Evolutionary conservation across 1,284 basidiomycete species (phyloP), one percentile per base, ranked within the genome.

Genomic region (Leccinum subspadiceum): DNA sequence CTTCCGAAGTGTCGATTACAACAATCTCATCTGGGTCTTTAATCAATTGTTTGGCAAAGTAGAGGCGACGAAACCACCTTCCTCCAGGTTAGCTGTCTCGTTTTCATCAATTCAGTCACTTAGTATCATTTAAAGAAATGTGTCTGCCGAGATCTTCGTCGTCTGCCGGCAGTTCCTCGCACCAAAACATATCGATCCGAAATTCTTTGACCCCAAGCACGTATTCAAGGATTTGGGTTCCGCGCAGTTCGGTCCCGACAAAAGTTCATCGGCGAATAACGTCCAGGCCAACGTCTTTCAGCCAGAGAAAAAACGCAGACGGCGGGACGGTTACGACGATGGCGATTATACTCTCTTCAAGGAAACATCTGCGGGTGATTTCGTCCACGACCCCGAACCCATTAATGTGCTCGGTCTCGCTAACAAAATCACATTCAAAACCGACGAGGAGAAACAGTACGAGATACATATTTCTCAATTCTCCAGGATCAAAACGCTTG

Each of bases 141-240:
- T 99, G 53, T 99, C 97, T 52, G 97, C 97, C 7, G 97, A 99
- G 77, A 99, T 99, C 73, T 99, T 99, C 81, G 97, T 99, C 68
- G 94, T 98, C 57, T 99, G 97, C 77, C 90, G 90, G 65, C 93
- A 94, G 61, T 99, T 94, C 79, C 85, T 95, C 65, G 94, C 95
- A 4, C 97, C 97, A 4, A 94, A 94, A 73, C 85, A 92, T 70
- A 96, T 99, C 69, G 97, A 99, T 72, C 95, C 97, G 46, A 97
- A 96, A 77, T 98, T 99, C 78, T 87, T 99, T 65, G 96, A 99
- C 73, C 94, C 97, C 9, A 93, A 89, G 73, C 93, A 98, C 70
- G 97, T 99, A 62, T 99, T 99, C 84, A 97, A 98, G 75, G 97
- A 98, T 64, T 77, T 93, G 15, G 77, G 83, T 5, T 76, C 84